These are phyloP conservation scores for Arachis monticola DNA, from an alignment of 331 rosid genomes.

Conservation along the genomic window DNA sequence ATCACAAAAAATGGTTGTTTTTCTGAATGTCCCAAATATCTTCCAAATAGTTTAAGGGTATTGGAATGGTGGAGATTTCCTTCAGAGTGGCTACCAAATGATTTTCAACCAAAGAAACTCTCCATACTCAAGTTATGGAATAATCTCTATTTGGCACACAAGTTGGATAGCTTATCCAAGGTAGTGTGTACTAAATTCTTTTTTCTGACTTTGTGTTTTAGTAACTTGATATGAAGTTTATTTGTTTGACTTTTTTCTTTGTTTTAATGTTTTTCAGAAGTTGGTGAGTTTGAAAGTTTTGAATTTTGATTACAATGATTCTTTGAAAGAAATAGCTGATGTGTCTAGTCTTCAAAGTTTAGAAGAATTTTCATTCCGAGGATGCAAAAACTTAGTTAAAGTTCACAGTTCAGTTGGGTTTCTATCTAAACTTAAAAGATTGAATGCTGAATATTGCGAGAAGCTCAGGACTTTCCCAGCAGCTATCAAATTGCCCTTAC, in stretches of 20 bases:
- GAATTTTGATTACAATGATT: neutral
- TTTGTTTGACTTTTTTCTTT: neutral
- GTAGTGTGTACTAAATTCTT: neutral
- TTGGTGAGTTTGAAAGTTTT: neutral
- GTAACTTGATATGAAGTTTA: too few species aligned
- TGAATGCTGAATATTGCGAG: neutral
- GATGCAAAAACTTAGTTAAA: constrained; percentile 6
- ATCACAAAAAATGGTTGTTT: neutral
- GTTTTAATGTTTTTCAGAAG: neutral
- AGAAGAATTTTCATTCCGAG: neutral
- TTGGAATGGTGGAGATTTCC: constrained; percentile 15
- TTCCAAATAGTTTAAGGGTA: constrained; percentile 21
- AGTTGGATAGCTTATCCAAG: neutral
- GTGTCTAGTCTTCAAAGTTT: constrained; percentile 27
- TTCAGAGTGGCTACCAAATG: neutral
- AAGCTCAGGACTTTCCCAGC: constrained; percentile 24
- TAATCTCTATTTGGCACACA: neutral
- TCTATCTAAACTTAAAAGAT: neutral
- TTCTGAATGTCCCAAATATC: neutral
- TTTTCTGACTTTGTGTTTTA: neutral
- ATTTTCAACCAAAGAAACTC: constrained; percentile 17
- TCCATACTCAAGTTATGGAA: neutral
- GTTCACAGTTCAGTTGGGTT: constrained; percentile 30
- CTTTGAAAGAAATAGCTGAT: constrained; percentile 24
- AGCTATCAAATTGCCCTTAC: constrained; percentile 27